phyloP scores from a whole-genome alignment of 495 filamentous ascomycete species.

The Podospora pseudoanserina region DNA sequence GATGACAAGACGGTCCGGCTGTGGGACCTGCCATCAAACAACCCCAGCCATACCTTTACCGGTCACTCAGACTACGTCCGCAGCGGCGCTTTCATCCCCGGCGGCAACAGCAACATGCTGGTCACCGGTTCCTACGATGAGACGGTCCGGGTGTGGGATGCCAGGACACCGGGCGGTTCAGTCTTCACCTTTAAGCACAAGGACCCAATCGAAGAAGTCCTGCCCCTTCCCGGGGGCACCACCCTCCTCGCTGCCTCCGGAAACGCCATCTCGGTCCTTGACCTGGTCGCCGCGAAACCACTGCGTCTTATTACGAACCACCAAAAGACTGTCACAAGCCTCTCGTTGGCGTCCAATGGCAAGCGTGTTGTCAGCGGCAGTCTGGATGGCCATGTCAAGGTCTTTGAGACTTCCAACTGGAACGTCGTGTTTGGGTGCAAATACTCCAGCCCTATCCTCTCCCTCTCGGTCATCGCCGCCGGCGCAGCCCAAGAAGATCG shows the following conservation, averaged over 20 bases:
- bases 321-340: constrained; percentile 92
- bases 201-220: constrained; percentile 76
- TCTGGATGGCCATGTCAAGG: constrained; percentile 93
- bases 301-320: constrained; percentile 84
- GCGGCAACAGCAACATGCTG: constrained; percentile 66
- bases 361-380: constrained; percentile 79
- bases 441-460: constrained; percentile 85
- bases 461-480: constrained; percentile 67
- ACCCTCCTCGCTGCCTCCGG: constrained; percentile 80
- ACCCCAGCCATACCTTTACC: constrained; percentile 69
- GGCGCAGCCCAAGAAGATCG: constrained; percentile 72
- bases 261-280: constrained; percentile 87
- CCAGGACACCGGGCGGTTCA: constrained; percentile 60
- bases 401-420: constrained; percentile 89
- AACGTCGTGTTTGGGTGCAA: constrained; percentile 89
- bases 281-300: constrained; percentile 87
- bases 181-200: constrained; percentile 92
- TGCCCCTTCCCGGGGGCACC: constrained; percentile 81
- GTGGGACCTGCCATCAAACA: constrained; percentile 86
- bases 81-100: constrained; percentile 79
- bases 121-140: constrained; percentile 91
- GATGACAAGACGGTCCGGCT: constrained; percentile 89
- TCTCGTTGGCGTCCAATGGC: constrained; percentile 70
- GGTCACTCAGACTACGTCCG: constrained; percentile 93
- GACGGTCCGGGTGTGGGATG: constrained; percentile 92